phyloP scores from a whole-genome alignment of 2,329 filamentous ascomycete species.

The Fusarium chuoi region DNA sequence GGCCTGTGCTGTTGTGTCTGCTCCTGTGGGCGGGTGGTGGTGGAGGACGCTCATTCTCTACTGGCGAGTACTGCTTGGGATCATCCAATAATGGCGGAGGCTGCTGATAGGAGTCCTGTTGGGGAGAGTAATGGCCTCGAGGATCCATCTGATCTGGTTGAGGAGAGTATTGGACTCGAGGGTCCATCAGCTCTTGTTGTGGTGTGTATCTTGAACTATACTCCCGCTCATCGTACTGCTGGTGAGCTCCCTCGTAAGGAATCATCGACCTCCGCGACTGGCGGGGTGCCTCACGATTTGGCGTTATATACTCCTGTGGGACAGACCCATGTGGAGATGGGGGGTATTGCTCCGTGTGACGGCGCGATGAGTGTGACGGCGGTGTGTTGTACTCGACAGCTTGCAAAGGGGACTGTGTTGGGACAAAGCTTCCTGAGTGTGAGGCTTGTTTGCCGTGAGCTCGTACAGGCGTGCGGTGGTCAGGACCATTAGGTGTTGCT shows the following conservation, averaged over 20 bases:
- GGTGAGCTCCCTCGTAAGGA: constrained; percentile 49
- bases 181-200: constrained; percentile 53
- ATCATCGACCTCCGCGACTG: constrained; percentile 51
- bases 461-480: constrained; percentile 61
- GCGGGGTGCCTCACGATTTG: constrained; percentile 39
- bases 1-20: constrained; percentile 57
- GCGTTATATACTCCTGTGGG: constrained; percentile 36
- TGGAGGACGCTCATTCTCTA: constrained; percentile 61
- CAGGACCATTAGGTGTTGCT: constrained; percentile 48
- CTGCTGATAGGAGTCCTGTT: constrained; percentile 48
- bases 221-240: constrained; percentile 51
- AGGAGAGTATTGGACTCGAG: constrained; percentile 46
- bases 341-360: constrained; percentile 52
- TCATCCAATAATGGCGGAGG: constrained; percentile 45
- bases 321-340: constrained; percentile 45
- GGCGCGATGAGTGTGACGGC: constrained; percentile 48
- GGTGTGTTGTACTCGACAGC: constrained; percentile 61
- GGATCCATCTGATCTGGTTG: constrained; percentile 53
- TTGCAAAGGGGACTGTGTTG: constrained; percentile 65
- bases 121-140: constrained; percentile 49
- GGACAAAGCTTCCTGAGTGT: constrained; percentile 53
- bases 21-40: constrained; percentile 66
- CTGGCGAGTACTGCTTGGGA: constrained; percentile 47
- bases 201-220: constrained; percentile 48
- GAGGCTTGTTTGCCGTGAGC: constrained; percentile 55